These are phyloP conservation scores for Apiospora marii DNA, from an alignment of 2,329 filamentous ascomycete species.

Conservation along the genomic window DNA sequence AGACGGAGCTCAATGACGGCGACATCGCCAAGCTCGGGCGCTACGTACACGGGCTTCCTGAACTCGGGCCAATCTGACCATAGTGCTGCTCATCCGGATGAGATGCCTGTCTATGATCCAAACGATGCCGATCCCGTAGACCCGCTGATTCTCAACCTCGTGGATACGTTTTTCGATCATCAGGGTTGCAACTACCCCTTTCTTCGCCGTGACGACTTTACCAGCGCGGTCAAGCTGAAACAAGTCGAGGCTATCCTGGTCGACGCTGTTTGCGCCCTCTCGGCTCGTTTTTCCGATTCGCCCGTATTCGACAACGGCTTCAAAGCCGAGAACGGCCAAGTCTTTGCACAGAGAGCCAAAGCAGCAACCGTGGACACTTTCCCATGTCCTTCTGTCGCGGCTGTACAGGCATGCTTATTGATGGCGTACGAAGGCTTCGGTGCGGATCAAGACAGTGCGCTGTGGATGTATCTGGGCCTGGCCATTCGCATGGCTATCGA, in stretches of 20 bases:
- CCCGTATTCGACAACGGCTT: constrained; percentile 58
- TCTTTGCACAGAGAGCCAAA: constrained; percentile 84
- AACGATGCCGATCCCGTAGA: constrained; percentile 75
- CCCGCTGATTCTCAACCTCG: constrained; percentile 77
- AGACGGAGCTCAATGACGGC: constrained; percentile 68
- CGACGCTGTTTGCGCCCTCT: constrained; percentile 83
- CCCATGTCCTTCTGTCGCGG: constrained; percentile 81
- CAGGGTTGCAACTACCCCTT: constrained; percentile 90
- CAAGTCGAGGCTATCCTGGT: constrained; percentile 84
- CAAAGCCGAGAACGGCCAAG: constrained; percentile 74
- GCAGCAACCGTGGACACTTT: constrained; percentile 85
- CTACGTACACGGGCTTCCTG: constrained; percentile 44
- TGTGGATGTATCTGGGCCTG: constrained; percentile 94
- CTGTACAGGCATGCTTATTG: constrained; percentile 83
- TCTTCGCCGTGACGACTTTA: constrained; percentile 74
- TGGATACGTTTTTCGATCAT: constrained; percentile 82
- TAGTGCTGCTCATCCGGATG: constrained; percentile 54
- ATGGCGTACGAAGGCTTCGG: constrained; percentile 92
- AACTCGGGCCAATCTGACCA: constrained; percentile 52
- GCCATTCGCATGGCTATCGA: constrained; percentile 86
- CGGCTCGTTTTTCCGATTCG: constrained; percentile 79
- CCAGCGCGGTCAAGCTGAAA: constrained; percentile 81
- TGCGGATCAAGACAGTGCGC: constrained; percentile 83
- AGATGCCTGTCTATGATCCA: constrained; percentile 78
- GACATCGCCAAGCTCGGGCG: constrained; percentile 56